Base-by-base conservation (phyloP, 495 filamentous ascomycete species). In the Aspergillus conjunctus region DNA sequence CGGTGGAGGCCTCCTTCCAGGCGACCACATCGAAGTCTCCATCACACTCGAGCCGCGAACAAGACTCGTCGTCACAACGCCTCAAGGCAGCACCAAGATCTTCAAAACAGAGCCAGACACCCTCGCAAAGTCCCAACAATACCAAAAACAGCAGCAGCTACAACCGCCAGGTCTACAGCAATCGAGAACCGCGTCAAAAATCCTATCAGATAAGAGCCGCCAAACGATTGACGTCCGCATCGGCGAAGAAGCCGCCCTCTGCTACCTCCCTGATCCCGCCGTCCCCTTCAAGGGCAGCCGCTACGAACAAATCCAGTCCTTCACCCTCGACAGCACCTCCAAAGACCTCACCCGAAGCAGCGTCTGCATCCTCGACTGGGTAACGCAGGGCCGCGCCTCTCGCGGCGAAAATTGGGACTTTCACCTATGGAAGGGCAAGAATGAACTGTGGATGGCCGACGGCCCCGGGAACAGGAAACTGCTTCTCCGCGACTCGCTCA, bases 11-110 rank as follows among this genome's bases (percentile, higher is more conserved):
- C 85, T 98, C 14, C 88, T 98, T 15, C 88, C 88, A 6, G 90
- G 91, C 32, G 94, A 98, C 73, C 76, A 83, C 59, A 88, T 97
- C 66, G 77, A 87, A 61, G 87, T 98, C 53, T 73, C 72, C 20
- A 76, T 97, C 51, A 81, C 82, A 4, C 77, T 97, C 21, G 85
- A 85, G 18, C 65, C 80, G 0, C 67, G 71, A 6, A 87, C 91
- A 0, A 87, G 87, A 59, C 83, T 98, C 39, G 87, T 88, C 44
- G 84, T 97, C 18, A 90, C 92, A 41, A 98, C 94, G 0, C 77
- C 77, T 15, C 94, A 98, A 77, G 94, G 94, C 39, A 90, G 90
- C 78, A 98, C 94, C 48, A 98, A 97, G 76, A 86, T 98, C 71
- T 98, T 95, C 83, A 91, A 91, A 64, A 87, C 91, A 4, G 76